Conservation (phyloP, 192 early-diverging fungal genomes). For the Dissophora ornata region DNA sequence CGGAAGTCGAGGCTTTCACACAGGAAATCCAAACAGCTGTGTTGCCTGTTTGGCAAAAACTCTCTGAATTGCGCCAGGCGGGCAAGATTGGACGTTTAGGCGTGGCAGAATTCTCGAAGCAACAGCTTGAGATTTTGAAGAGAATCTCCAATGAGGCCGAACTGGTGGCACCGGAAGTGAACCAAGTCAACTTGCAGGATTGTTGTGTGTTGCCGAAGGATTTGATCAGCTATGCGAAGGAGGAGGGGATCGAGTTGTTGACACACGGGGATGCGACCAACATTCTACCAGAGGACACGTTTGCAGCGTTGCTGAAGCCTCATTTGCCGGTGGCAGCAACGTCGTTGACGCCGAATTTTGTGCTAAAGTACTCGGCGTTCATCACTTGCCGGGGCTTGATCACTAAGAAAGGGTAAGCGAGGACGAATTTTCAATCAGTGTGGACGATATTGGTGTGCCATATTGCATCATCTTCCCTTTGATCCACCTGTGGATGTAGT, state of each 20-base stretch:
- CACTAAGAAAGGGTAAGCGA: constrained; percentile 62
- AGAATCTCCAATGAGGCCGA: constrained; percentile 6
- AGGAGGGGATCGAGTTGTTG: constrained; percentile 56
- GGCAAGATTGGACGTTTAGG: constrained; percentile 58
- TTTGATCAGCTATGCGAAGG: constrained; percentile 57
- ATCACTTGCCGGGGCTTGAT: constrained; percentile 58
- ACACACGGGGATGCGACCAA: constrained; percentile 60
- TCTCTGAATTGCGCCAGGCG: constrained; percentile 39
- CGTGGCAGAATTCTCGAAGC: constrained; percentile 58
- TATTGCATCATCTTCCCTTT: constrained; percentile 9
- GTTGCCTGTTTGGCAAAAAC: constrained; percentile 33
- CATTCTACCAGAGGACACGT: constrained; percentile 56
- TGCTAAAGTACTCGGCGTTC: constrained; percentile 65
- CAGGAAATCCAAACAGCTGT: constrained; percentile 13
- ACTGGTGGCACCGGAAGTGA: constrained; percentile 53
- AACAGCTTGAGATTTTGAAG: constrained; percentile 51
- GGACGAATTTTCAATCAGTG: background rate
- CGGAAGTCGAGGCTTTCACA: constrained; percentile 34
- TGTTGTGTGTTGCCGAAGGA: constrained; percentile 62
- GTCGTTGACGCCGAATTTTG: constrained; percentile 56
- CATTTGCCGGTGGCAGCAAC: constrained; percentile 21
- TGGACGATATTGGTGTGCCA: background rate
- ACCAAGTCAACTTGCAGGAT: constrained; percentile 60
- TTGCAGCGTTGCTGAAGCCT: constrained; percentile 49
- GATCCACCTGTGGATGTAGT: background rate